Conservation (phyloP, 2,329 filamentous ascomycete genomes). For the Monilinia fructicola region DNA sequence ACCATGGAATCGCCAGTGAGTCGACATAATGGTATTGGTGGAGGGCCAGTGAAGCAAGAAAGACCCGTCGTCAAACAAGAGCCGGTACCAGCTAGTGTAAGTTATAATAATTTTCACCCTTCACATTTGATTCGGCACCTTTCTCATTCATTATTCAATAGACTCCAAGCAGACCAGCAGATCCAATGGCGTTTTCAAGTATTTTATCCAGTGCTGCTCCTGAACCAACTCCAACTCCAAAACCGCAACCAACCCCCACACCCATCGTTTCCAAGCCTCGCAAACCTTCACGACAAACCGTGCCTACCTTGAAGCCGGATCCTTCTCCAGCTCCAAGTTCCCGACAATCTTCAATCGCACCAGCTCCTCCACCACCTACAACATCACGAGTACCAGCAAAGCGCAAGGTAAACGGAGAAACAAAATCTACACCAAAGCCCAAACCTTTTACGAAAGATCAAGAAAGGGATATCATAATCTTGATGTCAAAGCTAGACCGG, state of each 20-base stretch:
- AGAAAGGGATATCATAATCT: slow-evolving; percentile 66
- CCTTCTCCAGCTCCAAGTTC: slow-evolving; percentile 37
- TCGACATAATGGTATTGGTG: slow-evolving; percentile 45
- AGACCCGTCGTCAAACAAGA: slow-evolving; percentile 32
- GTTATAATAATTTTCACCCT: slow-evolving; percentile 22
- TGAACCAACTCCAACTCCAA: slow-evolving; percentile 54
- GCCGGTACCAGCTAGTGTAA: slow-evolving; percentile 33
- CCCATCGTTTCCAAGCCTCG: slow-evolving; percentile 30
- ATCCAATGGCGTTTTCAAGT: slow-evolving; percentile 95
- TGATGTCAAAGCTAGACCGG: slow-evolving; percentile 60
- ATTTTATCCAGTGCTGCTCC: slow-evolving; percentile 82
- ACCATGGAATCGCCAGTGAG: slow-evolving; percentile 51
- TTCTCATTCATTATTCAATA: slow-evolving; percentile 42
- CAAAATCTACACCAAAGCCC: slow-evolving; percentile 51
- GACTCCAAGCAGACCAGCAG: slow-evolving; percentile 71
- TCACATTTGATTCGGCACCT: neutral
- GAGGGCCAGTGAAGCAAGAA: slow-evolving; percentile 34
- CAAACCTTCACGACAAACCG: slow-evolving; percentile 35
- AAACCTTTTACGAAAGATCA: slow-evolving; percentile 57
- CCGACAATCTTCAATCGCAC: slow-evolving; percentile 52
- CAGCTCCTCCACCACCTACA: slow-evolving; percentile 45
- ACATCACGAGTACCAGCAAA: slow-evolving; percentile 46
- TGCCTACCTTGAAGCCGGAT: slow-evolving; percentile 30
- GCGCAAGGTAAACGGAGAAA: slow-evolving; percentile 47
- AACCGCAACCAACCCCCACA: slow-evolving; percentile 32